Evolutionary conservation across 2,329 filamentous ascomycete genomes (phyloP), one percentile per base, ranked within the genome.

Genomic region (Ascocoryne sarcoides): DNA sequence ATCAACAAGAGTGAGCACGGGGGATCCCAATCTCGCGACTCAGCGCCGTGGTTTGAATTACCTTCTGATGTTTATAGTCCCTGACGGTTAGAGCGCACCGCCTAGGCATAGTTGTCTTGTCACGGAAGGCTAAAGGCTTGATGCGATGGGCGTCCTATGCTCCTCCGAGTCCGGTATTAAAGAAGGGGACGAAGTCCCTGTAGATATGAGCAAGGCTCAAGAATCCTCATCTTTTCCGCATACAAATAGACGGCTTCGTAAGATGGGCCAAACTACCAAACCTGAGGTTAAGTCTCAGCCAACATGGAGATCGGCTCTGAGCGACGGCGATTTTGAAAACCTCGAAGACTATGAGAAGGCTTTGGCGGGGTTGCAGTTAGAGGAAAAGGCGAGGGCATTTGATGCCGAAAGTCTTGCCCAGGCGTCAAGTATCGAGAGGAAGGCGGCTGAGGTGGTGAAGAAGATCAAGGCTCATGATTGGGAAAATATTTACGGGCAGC

Each of bases 101-200:
- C 37, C 39, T 30, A 40, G 43, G 40, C 44, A 40, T 42, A 37
- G 29, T 34, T 38, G 32, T 33, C 37, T 12, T 7, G 23, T 26
- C 23, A 7, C 23, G 7, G 23, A 12, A 31, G n/a, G 30, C 40
- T 18, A 44, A n/a, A 40, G 43, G 42, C 45, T 45, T 42, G 36
- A 45, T 49, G 50, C 44, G 35, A 57, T 57, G 54, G 55, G 54
- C 41, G 40, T 42, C 43, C 39, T 53, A 32, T 58, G 54, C 44
- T 57, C 51, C 14, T 44, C 43, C 28, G 40, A 50, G 46, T 44
- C 52, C 50, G n/a, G n/a, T n/a, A 12, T 26, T 26, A 56, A 57
- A 53, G 53, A 53, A 31, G 46, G 51, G n/a, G 51, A 50, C 41
- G 53, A 50, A 28, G 42, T 49, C 29, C 33, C 44, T 12, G n/a